Evolutionary conservation across 768 basidiomycete genomes (phyloP).

Genomic region (Pisolithus sp.): DNA sequence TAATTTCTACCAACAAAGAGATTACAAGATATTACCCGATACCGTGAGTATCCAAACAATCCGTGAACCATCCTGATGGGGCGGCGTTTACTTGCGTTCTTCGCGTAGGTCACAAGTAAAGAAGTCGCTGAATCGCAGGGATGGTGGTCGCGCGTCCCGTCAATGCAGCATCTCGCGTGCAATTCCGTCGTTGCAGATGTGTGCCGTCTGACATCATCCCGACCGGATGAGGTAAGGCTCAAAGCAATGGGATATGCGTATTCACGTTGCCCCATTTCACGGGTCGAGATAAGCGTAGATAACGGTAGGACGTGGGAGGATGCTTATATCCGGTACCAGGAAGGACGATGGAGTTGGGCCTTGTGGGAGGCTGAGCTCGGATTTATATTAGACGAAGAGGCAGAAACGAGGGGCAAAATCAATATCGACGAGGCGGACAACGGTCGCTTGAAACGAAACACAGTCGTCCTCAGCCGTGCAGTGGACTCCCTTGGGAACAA

Average conservation of each 20-base stretch:
- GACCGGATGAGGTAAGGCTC: conserved; percentile 19
- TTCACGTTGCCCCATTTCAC: conserved; percentile 38
- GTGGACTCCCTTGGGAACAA: conserved; percentile 41
- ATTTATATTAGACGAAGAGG: conserved; percentile 19
- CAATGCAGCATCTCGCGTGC: conserved; percentile 52
- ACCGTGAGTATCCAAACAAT: conserved; percentile 25
- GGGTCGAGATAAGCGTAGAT: conserved; percentile 48
- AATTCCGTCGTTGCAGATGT: conserved; percentile 50
- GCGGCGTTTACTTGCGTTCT: not conserved
- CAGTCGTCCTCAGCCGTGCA: conserved; percentile 42
- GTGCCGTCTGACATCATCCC: conserved; percentile 3
- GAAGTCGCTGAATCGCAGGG: conserved; percentile 18
- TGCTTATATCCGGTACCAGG: conserved; percentile 50
- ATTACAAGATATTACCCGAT: conserved; percentile 61
- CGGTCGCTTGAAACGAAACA: conserved; percentile 7
- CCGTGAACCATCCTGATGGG: not conserved
- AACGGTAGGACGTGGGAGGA: conserved; percentile 45
- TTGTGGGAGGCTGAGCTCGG: conserved; percentile 54
- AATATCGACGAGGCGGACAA: conserved; percentile 2
- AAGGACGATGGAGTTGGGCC: conserved; percentile 70
- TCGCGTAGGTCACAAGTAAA: conserved; percentile 19
- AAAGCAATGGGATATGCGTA: conserved; percentile 53
- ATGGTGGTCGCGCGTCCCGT: conserved; percentile 51
- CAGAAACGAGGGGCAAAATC: conserved; percentile 11
- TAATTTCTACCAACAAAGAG: conserved; percentile 67